phyloP scores from a whole-genome alignment of 768 basidiomycete species.

The Ramaria rubella region DNA sequence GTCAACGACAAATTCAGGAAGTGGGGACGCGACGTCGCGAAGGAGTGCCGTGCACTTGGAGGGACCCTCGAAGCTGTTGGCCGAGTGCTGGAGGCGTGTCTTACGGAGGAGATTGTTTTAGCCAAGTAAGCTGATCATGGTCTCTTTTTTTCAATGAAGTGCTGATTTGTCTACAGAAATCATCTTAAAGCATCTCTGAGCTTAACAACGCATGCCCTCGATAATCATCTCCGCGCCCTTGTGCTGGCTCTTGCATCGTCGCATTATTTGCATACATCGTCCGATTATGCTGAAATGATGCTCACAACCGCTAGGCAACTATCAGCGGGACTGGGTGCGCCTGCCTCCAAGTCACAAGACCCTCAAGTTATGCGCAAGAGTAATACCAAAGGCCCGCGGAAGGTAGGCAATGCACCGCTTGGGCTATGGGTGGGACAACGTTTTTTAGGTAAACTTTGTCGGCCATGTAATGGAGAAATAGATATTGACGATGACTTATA shows the following conservation, averaged over 20 bases:
- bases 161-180: conserved; percentile 31
- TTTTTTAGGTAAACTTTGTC: conserved; percentile 41
- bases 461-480: background rate
- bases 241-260: conserved; percentile 61
- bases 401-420: conserved; percentile 55
- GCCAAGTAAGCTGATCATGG: conserved; percentile 43
- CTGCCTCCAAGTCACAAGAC: conserved; percentile 20
- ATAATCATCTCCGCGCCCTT: conserved; percentile 68
- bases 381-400: conserved; percentile 21
- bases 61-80: conserved; percentile 51
- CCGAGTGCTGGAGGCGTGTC: conserved; percentile 44
- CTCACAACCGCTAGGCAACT: conserved; percentile 62
- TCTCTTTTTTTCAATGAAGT: background rate
- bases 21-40: conserved; percentile 32
- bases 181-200: conserved; percentile 56
- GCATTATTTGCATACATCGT: conserved; percentile 65
- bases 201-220: conserved; percentile 49
- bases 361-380: conserved; percentile 4
- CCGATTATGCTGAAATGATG: conserved; percentile 61
- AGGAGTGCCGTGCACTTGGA: conserved; percentile 41
- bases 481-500: background rate
- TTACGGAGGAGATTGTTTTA: conserved; percentile 46
- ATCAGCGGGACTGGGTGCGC: conserved; percentile 62
- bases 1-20: conserved; percentile 13
- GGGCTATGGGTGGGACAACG: conserved; percentile 70